Evolutionary conservation across 345 rosid genomes (phyloP).

Genomic region (Rhodamnia argentea): DNA sequence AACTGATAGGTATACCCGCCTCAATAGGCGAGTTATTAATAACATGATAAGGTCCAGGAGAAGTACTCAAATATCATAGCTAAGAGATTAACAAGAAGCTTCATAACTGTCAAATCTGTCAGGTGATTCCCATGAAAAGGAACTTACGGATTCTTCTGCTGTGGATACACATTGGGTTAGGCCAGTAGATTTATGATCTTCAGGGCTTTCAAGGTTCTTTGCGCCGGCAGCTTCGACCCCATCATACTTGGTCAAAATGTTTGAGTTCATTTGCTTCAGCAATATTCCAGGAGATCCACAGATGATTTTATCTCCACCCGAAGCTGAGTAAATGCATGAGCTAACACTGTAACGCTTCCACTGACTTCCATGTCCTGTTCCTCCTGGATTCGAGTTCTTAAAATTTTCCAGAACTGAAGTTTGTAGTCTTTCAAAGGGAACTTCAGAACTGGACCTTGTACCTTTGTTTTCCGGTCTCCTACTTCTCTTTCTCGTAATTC

Average conservation of each 20-base stretch:
- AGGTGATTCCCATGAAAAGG: not conserved
- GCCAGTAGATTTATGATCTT: constrained; percentile 5
- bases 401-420: constrained; percentile 1
- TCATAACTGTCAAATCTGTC: not conserved
- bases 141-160: constrained; percentile 24
- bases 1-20: not conserved
- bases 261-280: constrained; percentile 6
- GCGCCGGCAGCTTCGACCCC: constrained; percentile 4
- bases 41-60: not conserved
- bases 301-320: constrained; percentile 12
- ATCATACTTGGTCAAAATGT: constrained; percentile 5
- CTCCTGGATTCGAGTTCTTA: constrained; percentile 1
- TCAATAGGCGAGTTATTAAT: not conserved
- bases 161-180: constrained; percentile 3
- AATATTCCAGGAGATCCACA: constrained; percentile 10
- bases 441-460: constrained; percentile 8
- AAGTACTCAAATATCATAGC: not conserved
- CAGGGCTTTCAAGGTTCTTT: not conserved
- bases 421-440: constrained; percentile 30
- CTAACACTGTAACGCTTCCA: constrained; percentile 7
- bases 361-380: constrained; percentile 2
- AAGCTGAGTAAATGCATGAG: constrained; percentile 5
- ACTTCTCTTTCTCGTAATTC: constrained; percentile 49
- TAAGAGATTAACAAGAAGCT: not conserved
- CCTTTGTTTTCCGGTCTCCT: constrained; percentile 17